Evolutionary conservation across 345 rosid genomes (phyloP).

Genomic region (Raphanus sativus): DNA sequence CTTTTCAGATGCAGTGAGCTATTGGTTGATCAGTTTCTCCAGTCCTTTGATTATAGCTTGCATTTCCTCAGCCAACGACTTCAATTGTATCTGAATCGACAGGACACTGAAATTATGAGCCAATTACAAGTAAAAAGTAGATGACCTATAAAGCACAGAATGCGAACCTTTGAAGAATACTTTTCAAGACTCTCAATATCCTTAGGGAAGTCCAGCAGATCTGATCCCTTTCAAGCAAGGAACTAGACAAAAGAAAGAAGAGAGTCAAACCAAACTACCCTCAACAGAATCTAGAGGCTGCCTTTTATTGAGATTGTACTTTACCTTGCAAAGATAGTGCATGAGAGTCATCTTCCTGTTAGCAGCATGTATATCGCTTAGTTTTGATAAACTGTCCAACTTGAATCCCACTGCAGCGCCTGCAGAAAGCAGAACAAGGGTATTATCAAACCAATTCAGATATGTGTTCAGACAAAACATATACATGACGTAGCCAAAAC

Average conservation of each 20-base stretch:
- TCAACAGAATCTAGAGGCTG: slow-evolving; percentile 1
- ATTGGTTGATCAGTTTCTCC: slow-evolving; percentile 73
- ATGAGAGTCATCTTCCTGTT: slow-evolving; percentile 95
- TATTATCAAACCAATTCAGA: not conserved
- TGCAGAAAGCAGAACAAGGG: slow-evolving; percentile 39
- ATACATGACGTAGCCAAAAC: not conserved
- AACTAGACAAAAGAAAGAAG: slow-evolving; percentile 45
- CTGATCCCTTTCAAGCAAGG: slow-evolving; percentile 71
- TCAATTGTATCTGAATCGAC: slow-evolving; percentile 75
- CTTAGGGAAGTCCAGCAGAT: slow-evolving; percentile 71
- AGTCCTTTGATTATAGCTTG: slow-evolving; percentile 90
- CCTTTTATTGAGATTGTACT: not conserved
- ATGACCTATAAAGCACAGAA: slow-evolving; percentile 8
- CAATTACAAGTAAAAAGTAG: not conserved
- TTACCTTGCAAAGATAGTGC: slow-evolving; percentile 98
- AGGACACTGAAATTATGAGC: slow-evolving; percentile 16
- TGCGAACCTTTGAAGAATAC: slow-evolving; percentile 71
- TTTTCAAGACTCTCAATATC: slow-evolving; percentile 82
- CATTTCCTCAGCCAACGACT: slow-evolving; percentile 95
- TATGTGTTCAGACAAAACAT: not conserved
- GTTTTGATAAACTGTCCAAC: slow-evolving; percentile 93
- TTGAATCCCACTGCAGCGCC: slow-evolving; percentile 98
- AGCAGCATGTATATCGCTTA: slow-evolving; percentile 86
- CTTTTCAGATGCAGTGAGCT: slow-evolving; percentile 74
- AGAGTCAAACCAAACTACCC: slow-evolving; percentile 2